These are phyloP conservation scores for Saposhnikovia divaricata DNA, from an alignment of 129 eudicot species.

Conservation along the genomic window DNA sequence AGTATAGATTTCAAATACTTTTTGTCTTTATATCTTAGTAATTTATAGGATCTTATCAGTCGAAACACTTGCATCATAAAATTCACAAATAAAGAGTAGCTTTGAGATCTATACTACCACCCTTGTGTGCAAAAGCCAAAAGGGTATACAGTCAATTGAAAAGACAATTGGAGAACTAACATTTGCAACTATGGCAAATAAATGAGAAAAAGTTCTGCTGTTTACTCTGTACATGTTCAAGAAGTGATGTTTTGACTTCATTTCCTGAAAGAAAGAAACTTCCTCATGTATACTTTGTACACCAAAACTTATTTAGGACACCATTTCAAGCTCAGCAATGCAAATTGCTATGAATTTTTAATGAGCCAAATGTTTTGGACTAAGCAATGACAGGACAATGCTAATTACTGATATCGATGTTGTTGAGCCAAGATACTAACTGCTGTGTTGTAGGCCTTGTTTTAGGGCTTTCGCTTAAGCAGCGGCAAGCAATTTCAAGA, in stretches of 20 bases:
- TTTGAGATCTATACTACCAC: background rate
- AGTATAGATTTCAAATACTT: background rate
- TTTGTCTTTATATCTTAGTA: background rate
- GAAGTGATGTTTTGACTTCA: background rate
- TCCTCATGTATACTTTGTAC: background rate
- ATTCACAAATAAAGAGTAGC: background rate
- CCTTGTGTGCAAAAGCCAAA: background rate
- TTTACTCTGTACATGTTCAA: background rate
- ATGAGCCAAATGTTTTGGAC: background rate
- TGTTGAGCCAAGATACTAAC: slow-evolving; percentile 11
- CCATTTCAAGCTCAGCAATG: background rate
- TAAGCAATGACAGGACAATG: background rate
- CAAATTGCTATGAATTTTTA: background rate
- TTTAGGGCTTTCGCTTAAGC: slow-evolving; percentile 4
- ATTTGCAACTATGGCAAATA: background rate
- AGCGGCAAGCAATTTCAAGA: slow-evolving; percentile 9
- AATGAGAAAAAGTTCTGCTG: background rate
- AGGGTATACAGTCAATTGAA: background rate
- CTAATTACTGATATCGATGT: background rate
- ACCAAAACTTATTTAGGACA: background rate
- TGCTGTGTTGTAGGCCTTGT: slow-evolving; percentile 10
- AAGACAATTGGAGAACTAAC: background rate
- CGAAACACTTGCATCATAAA: background rate
- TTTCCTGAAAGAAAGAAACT: background rate
- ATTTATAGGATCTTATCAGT: background rate